A percentile compares a stretch with the other conserved stretches of the same genome.
Conservation (phyloP, 345 rosid genomes). For the Acer negundo region DNA sequence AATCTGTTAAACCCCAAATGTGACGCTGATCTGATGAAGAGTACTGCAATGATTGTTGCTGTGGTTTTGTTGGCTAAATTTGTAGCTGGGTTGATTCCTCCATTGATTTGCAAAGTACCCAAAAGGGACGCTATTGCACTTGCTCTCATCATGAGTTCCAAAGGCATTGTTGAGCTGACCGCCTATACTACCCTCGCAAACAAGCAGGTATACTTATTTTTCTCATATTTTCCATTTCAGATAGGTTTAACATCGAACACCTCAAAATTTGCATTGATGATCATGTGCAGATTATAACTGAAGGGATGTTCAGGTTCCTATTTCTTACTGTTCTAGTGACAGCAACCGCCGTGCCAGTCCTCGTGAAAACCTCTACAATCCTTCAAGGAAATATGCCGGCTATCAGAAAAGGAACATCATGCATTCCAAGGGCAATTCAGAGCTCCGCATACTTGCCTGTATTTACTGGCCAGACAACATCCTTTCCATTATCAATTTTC, state of each 20-base stretch:
- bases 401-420: constrained; percentile 49
- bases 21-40: background rate
- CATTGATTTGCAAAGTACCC: constrained; percentile 16
- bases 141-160: constrained; percentile 19
- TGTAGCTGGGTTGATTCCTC: background rate
- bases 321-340: background rate
- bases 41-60: background rate
- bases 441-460: constrained; percentile 55
- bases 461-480: constrained; percentile 53
- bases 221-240: background rate
- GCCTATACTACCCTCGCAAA: background rate
- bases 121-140: constrained; percentile 8
- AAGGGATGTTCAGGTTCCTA: background rate
- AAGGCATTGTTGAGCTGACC: constrained; percentile 19
- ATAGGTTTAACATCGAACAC: too few species aligned
- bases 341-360: constrained; percentile 3
- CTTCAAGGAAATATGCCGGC: constrained; percentile 52
- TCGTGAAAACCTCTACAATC: constrained; percentile 48
- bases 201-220: background rate
- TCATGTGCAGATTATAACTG: background rate
- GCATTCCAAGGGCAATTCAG: constrained; percentile 26
- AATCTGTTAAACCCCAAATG: background rate
- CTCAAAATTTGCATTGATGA: background rate
- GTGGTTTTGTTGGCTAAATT: background rate
- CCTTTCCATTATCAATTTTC: constrained; percentile 31